Base-by-base conservation (phyloP, 768 basidiomycete species). In the Naematelia aurantialba region DNA sequence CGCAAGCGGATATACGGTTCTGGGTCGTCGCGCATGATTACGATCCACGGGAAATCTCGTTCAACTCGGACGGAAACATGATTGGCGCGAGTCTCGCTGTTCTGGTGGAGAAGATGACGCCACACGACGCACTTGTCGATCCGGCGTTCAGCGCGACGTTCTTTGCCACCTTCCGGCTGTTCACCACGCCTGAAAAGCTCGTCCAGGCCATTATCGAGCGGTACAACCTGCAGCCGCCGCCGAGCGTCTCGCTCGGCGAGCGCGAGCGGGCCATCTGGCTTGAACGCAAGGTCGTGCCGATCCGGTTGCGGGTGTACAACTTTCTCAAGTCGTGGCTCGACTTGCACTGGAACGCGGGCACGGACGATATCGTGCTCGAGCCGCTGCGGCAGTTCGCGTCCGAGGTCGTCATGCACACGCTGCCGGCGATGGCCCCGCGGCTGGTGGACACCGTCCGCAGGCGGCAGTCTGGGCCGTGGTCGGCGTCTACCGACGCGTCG, bases 51-150 rank as follows among this genome's bases (percentile, higher is more conserved):
- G 93, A 99, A 70, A 88, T 94, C 50, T 85, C 87, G 3, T 92
- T 91, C 80, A 96, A 93, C 74, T 82, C 82, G 46, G 92, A 98
- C 12, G 93, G 92, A 1, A 84, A 85, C 63, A 85, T 98, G 19
- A 88, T 92, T 10, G 93, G 91, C 22, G 96, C 91, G 1, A 91
- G 91, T 3, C 80, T 99, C 61, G 82, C 82, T 17, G 92, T 87
- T 1, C 81, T 99, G 45, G 87, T 98, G n/a, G 92, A 94, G 79
- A 92, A 91, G 79, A 88, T 98, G 87, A 94, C 94, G 19, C 91
- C 93, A 3, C 90, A 96, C 72, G 91, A 91, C 71, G 86, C 85
- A 58, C 83, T 92, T 45, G 90, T 91, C 55, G 93, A 97, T 70
- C 81, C 88, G 17, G 84, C 86, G 0, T 93, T 97, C 75, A 83